Evolutionary conservation across 768 basidiomycete genomes (phyloP), one percentile per base, ranked within the genome.

Genomic region (Leccinum truebloodii): DNA sequence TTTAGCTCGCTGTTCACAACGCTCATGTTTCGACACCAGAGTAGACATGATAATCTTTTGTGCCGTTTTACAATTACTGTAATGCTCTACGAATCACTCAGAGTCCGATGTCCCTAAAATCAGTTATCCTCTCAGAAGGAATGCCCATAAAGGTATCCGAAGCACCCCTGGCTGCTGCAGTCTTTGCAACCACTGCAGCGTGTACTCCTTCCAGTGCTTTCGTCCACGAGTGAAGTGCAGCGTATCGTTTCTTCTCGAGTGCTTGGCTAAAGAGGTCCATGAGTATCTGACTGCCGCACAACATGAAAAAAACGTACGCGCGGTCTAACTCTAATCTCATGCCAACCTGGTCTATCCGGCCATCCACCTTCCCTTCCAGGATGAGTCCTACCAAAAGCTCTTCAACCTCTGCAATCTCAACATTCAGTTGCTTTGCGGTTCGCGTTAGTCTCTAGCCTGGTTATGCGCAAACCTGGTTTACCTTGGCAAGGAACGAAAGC

Each of bases 301-400:
- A 41, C 7, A 20, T 20, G 4, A 52, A 56, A 39, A 26, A 56
- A 39, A 26, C 80, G 14, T 69, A 93, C 92, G 94, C 88, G 71
- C 87, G 80, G 67, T 96, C 95, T 41, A 99, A 80, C 69, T 98
- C 94, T 16, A 99, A 80, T 57, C 93, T 81, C 83, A 95, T 95
- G 39, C 91, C 86, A 41, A 97, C 94, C 77, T 99, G 97, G 75
- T 99, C 96, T 69, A 99, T 98, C 64, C 88, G 84, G 12, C 97
- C 97, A 66, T 96, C 92, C 12, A 99, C 93, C 72, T 93, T 96
- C n/a, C 93, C 94, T 73, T 99, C 97, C 26, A 98, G 77, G 59
- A 99, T 98, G 24, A 98, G 83, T 16, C 91, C 89, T 61, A 98
- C 89, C 41, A 98, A 84, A 20, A 99, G 84, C 59, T 95, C 94